phyloP scores from a whole-genome alignment of 164 flowering plant species.

The Aristolochia contorta region DNA sequence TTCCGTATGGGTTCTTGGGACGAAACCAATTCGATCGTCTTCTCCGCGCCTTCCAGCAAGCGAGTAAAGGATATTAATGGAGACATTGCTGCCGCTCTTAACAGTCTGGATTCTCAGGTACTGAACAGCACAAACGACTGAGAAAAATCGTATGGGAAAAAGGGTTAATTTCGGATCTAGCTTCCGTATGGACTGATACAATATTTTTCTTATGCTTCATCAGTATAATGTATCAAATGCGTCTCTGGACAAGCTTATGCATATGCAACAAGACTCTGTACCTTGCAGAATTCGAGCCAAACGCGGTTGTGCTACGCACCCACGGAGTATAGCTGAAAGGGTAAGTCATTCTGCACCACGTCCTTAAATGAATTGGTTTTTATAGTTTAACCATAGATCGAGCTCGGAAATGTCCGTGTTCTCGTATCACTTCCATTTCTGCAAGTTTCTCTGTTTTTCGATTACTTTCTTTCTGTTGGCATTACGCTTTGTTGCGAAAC shows the following conservation, averaged over 20 bases:
- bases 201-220: not conserved
- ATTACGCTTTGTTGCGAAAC: too few species aligned
- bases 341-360: conserved; percentile 3
- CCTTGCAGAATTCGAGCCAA: conserved; percentile 82
- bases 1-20: conserved; percentile 58
- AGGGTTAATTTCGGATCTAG: too few species aligned
- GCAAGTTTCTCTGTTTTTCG: too few species aligned
- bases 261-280: conserved; percentile 67
- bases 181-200: not conserved
- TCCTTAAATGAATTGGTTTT: not conserved
- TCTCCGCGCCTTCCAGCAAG: conserved; percentile 39
- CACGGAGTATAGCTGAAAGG: conserved; percentile 33
- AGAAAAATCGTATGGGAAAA: not conserved
- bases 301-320: conserved; percentile 89
- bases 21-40: conserved; percentile 38
- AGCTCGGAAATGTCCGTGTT: not conserved
- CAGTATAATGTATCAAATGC: conserved; percentile 59
- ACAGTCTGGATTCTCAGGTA: conserved; percentile 41
- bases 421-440: too few species aligned
- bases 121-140: not conserved
- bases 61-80: conserved; percentile 30
- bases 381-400: not conserved
- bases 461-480: too few species aligned
- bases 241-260: conserved; percentile 42
- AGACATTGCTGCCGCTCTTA: conserved; percentile 24